Base-by-base conservation (phyloP, 2,329 filamentous ascomycete genomes). In the Esteya vermicola region DNA sequence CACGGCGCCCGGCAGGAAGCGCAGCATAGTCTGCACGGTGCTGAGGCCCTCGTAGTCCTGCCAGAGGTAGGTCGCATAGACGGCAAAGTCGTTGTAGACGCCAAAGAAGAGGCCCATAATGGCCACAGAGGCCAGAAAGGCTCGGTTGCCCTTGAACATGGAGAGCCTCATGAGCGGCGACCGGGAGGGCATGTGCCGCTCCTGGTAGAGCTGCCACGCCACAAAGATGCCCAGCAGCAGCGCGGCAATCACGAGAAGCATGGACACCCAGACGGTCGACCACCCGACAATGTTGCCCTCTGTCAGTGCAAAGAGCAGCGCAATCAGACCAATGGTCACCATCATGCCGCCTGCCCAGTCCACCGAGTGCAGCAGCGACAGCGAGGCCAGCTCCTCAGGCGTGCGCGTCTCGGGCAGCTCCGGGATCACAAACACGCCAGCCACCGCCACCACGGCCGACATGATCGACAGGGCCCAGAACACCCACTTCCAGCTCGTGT, bases 21-120 rank as follows among this genome's bases (percentile, higher is more conserved):
- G 72, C 8, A 82, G 52, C 16, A 76, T 80, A 0, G 78, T 81
- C 45, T 80, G 68, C 12, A 81, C 60, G 1, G 75, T 62, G 0
- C 64, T 66, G 2, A 75, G 62, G 0, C 66, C 69, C 49, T 78
- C 75, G 51, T 70, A 81, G 45, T 77, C 68, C 55, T 83, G 78
- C 55, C 72, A 82, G 56, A 72, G 80, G 54, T 77, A 82, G 3
- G 78, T 83, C 2, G 74, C 69, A 48, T 70, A 80, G 45, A 82
- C 63, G 33, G 81, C 57, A 47, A 70, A 80, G 52, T 77, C 76
- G 57, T 78, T 81, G 58, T 81, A 83, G 3, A 65, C 62, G n/a
- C 70, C 67, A 49, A 78, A 81, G 58, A 81, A 81, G 2, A 81
- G 54, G 1, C 63, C 63, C 68, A 81, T 79, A 47, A 78, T 73